Conservation (phyloP, 306 rosid genomes). For the Ammopiptanthus mongolicus region DNA sequence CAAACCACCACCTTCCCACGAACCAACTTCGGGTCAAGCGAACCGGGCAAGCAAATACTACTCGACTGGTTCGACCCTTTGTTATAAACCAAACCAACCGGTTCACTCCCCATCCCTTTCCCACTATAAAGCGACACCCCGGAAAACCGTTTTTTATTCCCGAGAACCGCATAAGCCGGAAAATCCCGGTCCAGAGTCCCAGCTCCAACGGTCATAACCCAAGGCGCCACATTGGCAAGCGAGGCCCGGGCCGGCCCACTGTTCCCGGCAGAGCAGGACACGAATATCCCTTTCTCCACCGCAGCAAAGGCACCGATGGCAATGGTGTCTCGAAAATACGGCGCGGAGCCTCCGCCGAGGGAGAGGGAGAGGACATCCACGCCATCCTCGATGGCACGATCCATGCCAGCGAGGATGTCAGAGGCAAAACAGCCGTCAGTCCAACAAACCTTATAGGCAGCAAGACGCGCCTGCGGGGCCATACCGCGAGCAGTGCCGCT, state of each 20-base stretch:
- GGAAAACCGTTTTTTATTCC: constrained; percentile 36
- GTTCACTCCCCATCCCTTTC: constrained; percentile 60
- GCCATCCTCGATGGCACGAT: constrained; percentile 65
- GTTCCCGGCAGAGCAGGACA: constrained; percentile 91
- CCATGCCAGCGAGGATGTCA: constrained; percentile 76
- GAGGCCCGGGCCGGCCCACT: constrained; percentile 79
- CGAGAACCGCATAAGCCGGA: constrained; percentile 64
- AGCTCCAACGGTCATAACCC: constrained; percentile 98
- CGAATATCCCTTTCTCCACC: constrained; percentile 58
- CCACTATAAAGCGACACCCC: constrained; percentile 93
- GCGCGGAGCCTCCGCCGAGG: constrained; percentile 78
- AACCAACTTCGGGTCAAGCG: constrained; percentile 53
- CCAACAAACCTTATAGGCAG: constrained; percentile 65
- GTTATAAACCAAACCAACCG: constrained; percentile 54
- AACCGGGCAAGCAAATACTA: constrained; percentile 66
- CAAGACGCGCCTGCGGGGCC: constrained; percentile 70
- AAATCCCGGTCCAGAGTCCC: constrained; percentile 89
- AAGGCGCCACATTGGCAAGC: constrained; percentile 82
- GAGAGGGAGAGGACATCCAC: constrained; percentile 82
- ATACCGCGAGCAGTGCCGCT: constrained; percentile 73
- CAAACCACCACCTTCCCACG: constrained; percentile 90
- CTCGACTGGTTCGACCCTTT: constrained; percentile 50
- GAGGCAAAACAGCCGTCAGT: constrained; percentile 61
- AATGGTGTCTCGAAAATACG: constrained; percentile 59
- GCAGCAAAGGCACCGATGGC: constrained; percentile 83